A percentile compares a stretch with the other conserved stretches of the same genome.
Evolutionary conservation across 345 rosid genomes (phyloP).

Genomic region (Bretschneidera sinensis): DNA sequence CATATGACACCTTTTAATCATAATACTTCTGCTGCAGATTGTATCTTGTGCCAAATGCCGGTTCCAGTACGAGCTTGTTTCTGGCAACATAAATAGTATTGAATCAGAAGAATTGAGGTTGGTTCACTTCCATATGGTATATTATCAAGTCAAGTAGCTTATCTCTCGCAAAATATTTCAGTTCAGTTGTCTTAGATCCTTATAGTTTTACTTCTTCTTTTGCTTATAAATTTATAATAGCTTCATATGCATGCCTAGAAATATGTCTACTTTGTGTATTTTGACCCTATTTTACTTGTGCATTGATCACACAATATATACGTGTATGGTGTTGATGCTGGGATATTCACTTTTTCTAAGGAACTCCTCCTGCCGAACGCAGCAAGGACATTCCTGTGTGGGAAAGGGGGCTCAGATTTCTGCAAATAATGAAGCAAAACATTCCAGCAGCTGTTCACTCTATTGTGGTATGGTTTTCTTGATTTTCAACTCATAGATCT

Average conservation of each 20-base stretch:
- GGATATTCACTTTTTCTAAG: constrained; percentile 96
- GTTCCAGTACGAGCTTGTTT: constrained; percentile 88
- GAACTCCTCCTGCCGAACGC: constrained; percentile 99
- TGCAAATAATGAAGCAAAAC: constrained; percentile 65
- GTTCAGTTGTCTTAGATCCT: neutral
- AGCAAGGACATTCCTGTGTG: constrained; percentile 93
- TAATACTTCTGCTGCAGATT: constrained; percentile 43
- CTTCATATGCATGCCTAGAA: neutral
- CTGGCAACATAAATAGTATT: constrained; percentile 69
- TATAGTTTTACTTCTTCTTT: neutral
- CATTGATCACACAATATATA: constrained; percentile 17
- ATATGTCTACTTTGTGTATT: neutral
- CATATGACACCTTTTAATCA: neutral
- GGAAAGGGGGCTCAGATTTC: constrained; percentile 81
- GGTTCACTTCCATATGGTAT: constrained; percentile 25
- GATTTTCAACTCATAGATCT: neutral
- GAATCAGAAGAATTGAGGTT: constrained; percentile 91
- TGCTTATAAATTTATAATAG: neutral
- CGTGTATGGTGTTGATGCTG: constrained; percentile 78
- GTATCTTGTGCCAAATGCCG: constrained; percentile 84
- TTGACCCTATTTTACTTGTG: neutral
- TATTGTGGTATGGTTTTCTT: constrained; percentile 63
- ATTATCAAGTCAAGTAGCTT: neutral
- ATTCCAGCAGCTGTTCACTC: constrained; percentile 81
- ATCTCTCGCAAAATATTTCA: neutral